Conservation (phyloP, 805 yeast species). For the Brettanomyces nanus region DNA sequence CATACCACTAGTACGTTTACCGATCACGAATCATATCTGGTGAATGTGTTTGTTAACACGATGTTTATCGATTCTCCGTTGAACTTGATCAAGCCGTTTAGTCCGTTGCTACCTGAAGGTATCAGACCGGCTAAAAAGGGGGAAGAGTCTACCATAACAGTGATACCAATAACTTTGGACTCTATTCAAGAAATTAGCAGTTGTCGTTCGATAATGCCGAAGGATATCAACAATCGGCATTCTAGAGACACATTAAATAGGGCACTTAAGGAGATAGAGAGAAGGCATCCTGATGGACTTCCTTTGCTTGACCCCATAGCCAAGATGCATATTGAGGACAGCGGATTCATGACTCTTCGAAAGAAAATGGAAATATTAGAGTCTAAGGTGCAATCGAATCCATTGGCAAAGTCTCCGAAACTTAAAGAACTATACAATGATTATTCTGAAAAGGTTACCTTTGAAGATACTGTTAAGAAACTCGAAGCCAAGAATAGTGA, state of each 20-base stretch:
- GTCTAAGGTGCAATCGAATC: conserved; percentile 61
- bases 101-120: conserved; percentile 78
- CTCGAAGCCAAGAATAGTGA: conserved; percentile 62
- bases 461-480: conserved; percentile 50
- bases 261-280: conserved; percentile 70
- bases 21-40: conserved; percentile 86
- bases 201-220: conserved; percentile 73
- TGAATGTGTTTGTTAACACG: conserved; percentile 71
- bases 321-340: conserved; percentile 77
- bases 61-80: conserved; percentile 82
- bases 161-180: conserved; percentile 76
- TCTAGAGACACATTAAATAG: conserved; percentile 58
- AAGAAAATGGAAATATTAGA: conserved; percentile 80
- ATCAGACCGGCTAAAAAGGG: conserved; percentile 74
- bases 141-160: conserved; percentile 65
- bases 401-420: conserved; percentile 53
- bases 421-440: conserved; percentile 54
- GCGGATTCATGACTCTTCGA: conserved; percentile 60
- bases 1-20: conserved; percentile 48
- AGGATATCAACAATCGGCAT: conserved; percentile 51
- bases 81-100: conserved; percentile 67
- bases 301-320: conserved; percentile 88
- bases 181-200: conserved; percentile 72
- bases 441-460: conserved; percentile 55
- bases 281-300: conserved; percentile 82